phyloP scores from a whole-genome alignment of 805 yeast species.

The Starmerella sp. region DNA sequence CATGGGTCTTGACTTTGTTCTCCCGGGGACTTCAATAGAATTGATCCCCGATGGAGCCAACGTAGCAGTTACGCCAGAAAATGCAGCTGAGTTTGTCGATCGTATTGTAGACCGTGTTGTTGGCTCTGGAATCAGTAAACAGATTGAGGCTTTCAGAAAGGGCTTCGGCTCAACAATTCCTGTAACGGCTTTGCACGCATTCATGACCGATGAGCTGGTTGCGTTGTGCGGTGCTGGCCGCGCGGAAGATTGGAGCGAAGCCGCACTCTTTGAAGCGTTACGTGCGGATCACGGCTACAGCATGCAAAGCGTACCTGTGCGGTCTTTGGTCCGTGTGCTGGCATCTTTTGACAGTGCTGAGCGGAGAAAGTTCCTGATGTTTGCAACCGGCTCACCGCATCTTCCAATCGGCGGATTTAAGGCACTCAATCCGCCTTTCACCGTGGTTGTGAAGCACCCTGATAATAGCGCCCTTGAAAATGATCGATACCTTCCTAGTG shows the following conservation, averaged over 20 bases:
- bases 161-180: constrained; percentile 85
- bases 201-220: constrained; percentile 63
- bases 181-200: constrained; percentile 53
- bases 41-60: constrained; percentile 47
- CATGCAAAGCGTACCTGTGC: constrained; percentile 53
- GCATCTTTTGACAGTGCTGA: constrained; percentile 42
- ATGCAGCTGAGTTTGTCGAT: constrained; percentile 47
- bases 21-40: constrained; percentile 66
- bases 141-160: constrained; percentile 54
- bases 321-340: constrained; percentile 51
- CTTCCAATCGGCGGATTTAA: constrained; percentile 91
- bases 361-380: constrained; percentile 66
- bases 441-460: constrained; percentile 67
- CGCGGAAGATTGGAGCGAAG: constrained; percentile 69
- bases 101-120: constrained; percentile 48
- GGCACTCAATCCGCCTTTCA: constrained; percentile 65
- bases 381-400: constrained; percentile 86
- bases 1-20: constrained; percentile 50
- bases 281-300: constrained; percentile 87
- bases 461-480: constrained; percentile 50
- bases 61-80: constrained; percentile 38
- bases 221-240: constrained; percentile 43
- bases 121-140: constrained; percentile 52
- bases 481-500: constrained; percentile 86
- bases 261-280: constrained; percentile 46